phyloP scores from a whole-genome alignment of 2,329 filamentous ascomycete genomes.

The Cercospora brassicicola region DNA sequence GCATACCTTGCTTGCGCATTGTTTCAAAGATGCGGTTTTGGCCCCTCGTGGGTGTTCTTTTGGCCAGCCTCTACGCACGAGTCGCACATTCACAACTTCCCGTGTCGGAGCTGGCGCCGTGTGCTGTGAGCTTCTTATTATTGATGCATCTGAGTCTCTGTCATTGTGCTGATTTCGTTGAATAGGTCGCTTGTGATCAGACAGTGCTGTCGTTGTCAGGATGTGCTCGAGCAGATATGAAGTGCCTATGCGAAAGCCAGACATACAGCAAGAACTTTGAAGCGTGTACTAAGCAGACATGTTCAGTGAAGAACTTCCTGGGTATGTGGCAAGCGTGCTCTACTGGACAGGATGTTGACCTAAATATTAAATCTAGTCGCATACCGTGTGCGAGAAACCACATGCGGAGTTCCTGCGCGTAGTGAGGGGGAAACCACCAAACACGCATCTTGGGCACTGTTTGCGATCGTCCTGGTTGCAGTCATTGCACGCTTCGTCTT shows the following conservation, averaged over 20 bases:
- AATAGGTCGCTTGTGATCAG: background rate
- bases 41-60: background rate
- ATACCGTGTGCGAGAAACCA: background rate
- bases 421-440: conserved; percentile 4
- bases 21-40: background rate
- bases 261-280: conserved; percentile 1
- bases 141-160: background rate
- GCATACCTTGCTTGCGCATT: background rate
- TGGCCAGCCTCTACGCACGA: background rate
- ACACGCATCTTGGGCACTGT: conserved; percentile 2
- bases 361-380: background rate
- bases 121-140: background rate
- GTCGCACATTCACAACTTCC: background rate
- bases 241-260: conserved; percentile 7
- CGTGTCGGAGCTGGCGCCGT: background rate
- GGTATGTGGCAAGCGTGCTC: background rate
- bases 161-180: background rate
- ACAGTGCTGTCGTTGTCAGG: background rate
- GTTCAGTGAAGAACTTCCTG: conserved; percentile 12
- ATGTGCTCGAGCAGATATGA: conserved; percentile 18
- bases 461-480: background rate
- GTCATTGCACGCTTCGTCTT: conserved; percentile 14
- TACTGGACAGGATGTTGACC: background rate
- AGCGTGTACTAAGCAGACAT: conserved; percentile 10
- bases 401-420: conserved; percentile 8